Base-by-base conservation (phyloP, 1,284 basidiomycete genomes). In the Puccinia polysora region DNA sequence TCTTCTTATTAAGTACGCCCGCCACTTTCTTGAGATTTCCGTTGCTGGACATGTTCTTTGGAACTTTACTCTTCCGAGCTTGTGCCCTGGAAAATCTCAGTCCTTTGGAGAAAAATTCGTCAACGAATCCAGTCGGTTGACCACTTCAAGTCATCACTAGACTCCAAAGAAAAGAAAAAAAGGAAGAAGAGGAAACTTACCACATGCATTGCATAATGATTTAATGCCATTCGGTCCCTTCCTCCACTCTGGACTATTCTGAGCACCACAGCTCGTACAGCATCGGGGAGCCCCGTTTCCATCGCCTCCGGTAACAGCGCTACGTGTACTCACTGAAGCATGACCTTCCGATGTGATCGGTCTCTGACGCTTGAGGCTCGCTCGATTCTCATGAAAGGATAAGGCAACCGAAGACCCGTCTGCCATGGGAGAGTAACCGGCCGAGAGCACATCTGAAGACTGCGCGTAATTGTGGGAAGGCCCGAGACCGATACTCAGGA, bases 171-270 rank as follows among this genome's bases (percentile, higher is more conserved):
- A 59, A 3, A 34, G 34, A 5, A 34, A 32, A n/a, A 34, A 59
- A 38, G n/a, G 18, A 38, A 34, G 15, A 59, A 59, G 34, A 4
- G n/a, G 34, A 52, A 25, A 69, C 55, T 28, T 30, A 69, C 67
- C 67, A 40, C 67, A 69, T 20, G 67, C 67, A 38, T 69, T 69
- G 40, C 67, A 69, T 2, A 69, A 32, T 1, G 43, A 56, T 34
- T 69, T 69, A 8, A 69, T 45, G 0, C 67, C 67, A 18, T 60
- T 60, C 14, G 67, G 67, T 12, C 67, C 67, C 52, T 69, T 69
- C 30, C 67, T 34, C 67, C 67, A 69, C 25, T 69, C 67, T 10
- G 67, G 67, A 23, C 55, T 60, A 40, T 69, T 69, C 4, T 36
- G 56, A 20, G 67, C 67, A 10, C 67, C 67, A 30, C 67, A 69